phyloP scores from a whole-genome alignment of 192 early-diverging fungal species.

The Phlyctochytrium arcticum region DNA sequence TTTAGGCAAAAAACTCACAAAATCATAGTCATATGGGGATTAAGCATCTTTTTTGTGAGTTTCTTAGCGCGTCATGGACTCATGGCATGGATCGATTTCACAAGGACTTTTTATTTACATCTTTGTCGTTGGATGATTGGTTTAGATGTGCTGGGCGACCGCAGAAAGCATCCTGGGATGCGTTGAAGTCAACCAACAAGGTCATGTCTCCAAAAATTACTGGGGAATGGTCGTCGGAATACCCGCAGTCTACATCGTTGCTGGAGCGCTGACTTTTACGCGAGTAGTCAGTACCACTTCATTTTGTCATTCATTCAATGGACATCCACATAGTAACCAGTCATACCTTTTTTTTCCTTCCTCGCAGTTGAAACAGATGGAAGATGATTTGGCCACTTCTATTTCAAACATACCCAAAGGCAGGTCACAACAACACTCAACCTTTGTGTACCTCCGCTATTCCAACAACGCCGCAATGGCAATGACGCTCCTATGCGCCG shows the following conservation, averaged over 20 bases:
- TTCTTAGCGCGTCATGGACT: background rate
- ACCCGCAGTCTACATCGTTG: background rate
- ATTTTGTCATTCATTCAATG: background rate
- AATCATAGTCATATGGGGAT: background rate
- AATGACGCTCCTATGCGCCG: background rate
- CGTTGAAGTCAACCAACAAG: background rate
- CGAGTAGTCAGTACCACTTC: background rate
- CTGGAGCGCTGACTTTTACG: conserved; percentile 1
- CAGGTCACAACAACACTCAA: background rate
- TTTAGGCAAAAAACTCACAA: background rate
- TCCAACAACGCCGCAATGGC: conserved; percentile 1
- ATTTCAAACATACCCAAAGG: background rate
- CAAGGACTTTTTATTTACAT: no score
- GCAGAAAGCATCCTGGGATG: background rate
- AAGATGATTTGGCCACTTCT: background rate
- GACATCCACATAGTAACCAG: background rate
- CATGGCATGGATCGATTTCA: no score
- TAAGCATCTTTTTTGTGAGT: background rate
- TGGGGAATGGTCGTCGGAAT: background rate
- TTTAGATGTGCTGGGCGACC: background rate
- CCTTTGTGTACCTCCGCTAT: background rate
- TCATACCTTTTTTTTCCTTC: background rate
- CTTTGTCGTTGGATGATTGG: no score
- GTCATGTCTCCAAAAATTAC: background rate
- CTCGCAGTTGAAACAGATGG: background rate